Base-by-base conservation (phyloP, 2,329 filamentous ascomycete species). In the Lachnum nothofagi region DNA sequence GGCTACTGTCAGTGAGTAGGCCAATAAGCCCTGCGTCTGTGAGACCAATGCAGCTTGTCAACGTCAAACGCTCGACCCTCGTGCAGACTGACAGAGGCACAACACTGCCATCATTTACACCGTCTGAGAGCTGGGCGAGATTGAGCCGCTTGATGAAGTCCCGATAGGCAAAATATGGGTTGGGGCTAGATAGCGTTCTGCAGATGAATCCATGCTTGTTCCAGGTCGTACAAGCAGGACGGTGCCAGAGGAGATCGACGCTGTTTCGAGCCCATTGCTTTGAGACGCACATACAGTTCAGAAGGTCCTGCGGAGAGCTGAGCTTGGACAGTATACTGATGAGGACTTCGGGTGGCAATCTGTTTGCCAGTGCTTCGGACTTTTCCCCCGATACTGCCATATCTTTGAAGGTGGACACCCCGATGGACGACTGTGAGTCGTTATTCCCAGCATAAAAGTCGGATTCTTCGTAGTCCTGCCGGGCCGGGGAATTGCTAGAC, bases 81-180 rank as follows among this genome's bases (percentile, higher is more conserved):
- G 90, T 93, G 78, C 93, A 98, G 34, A 84, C 79, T 22, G 82
- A 77, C 60, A 98, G 81, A 7, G 91, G 85, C 56, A 83, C 72
- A 47, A 98, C 81, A 44, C 89, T 96, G 43, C 93, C 91, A 66
- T 98, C 91, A 72, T 84, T 96, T 69, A 97, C 75, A 38, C 71
- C 78, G 20, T 80, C 77, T 27, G 83, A 82, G 49, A 98, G 74
- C 12, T 83, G 81, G 2, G 91, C 91, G 42, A 98, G 73, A 63
- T 98, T 98, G 23, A 98, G 76, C 43, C 93, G 82, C 72, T 91
- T 91, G 70, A 98, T 87, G 60, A 97, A 86, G 56, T 91, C 85
- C 57, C 84, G 80, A 68, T 98, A 98, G 58, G 83, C 79, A 67
- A 96, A 98, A 69, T 87, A 91, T 58, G 88, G 85, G n/a, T 83